Percentiles rank a stretch among this genome's conserved stretches.
phyloP scores from a whole-genome alignment of 257 asterid genomes.

The Eucommia ulmoides region DNA sequence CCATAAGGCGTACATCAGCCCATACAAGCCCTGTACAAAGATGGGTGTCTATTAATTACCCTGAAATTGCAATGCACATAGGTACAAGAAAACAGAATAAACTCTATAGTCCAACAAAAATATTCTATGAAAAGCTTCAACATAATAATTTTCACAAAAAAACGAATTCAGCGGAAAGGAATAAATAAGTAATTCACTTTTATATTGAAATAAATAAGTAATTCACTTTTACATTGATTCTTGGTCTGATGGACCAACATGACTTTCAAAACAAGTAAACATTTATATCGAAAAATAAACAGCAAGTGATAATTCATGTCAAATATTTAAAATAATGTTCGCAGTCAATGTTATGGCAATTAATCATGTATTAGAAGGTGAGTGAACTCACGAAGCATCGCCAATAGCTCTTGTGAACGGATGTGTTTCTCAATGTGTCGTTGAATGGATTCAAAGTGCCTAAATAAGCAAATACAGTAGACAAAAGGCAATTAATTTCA shows the following conservation, averaged over 20 bases:
- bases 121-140: too few species aligned
- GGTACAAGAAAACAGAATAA: too few species aligned
- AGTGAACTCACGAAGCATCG: constrained; percentile 58
- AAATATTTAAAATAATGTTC: not conserved
- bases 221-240: too few species aligned
- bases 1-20: constrained; percentile 78
- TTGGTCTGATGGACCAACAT: not conserved
- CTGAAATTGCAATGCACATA: too few species aligned
- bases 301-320: not conserved
- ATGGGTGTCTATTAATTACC: too few species aligned
- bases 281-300: not conserved
- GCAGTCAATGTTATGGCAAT: not conserved
- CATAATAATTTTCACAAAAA: too few species aligned
- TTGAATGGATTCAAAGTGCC: constrained; percentile 80
- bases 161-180: too few species aligned
- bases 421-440: constrained; percentile 50
- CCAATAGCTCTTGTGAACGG: constrained; percentile 49
- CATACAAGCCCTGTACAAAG: constrained; percentile 61
- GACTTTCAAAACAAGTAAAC: not conserved
- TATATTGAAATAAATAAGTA: too few species aligned
- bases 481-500: constrained; percentile 3
- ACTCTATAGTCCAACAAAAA: too few species aligned
- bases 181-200: too few species aligned
- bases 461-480: constrained; percentile 17
- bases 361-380: constrained; percentile 10